Evolutionary conservation across 805 yeast genomes (phyloP).

Genomic region (Ogataea wickerhamii): DNA sequence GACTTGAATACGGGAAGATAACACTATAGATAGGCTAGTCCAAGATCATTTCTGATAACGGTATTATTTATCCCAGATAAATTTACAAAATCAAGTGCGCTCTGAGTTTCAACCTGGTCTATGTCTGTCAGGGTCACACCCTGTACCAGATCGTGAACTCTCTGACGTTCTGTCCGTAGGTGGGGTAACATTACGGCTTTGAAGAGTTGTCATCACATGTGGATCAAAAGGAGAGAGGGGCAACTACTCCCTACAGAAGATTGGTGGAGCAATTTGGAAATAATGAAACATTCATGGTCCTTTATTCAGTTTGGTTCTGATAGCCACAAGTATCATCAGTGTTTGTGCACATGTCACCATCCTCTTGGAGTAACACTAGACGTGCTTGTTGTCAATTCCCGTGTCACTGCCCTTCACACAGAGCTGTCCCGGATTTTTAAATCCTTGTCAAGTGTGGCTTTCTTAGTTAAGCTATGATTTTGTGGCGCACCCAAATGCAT

Average conservation of each 20-base stretch:
- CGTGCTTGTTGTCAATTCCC: not conserved
- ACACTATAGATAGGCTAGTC: conserved; percentile 2
- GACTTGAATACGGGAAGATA: conserved; percentile 2
- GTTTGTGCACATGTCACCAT: conserved; percentile 1
- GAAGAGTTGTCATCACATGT: too few relatives aligned
- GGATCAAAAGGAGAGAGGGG: too few relatives aligned
- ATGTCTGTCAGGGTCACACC: not conserved
- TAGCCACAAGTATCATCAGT: not conserved
- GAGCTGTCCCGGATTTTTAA: conserved; percentile 1
- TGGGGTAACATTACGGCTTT: too few relatives aligned
- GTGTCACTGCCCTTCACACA: not conserved
- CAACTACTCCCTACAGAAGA: too few relatives aligned
- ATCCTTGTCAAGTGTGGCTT: conserved; percentile 4
- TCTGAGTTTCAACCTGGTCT: conserved; percentile 1
- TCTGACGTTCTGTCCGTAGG: too few relatives aligned
- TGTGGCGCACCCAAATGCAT: not conserved
- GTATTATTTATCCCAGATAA: conserved; percentile 30
- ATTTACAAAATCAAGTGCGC: conserved; percentile 2
- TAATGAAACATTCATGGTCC: too few relatives aligned
- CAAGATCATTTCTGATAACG: not conserved
- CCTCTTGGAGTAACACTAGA: conserved; percentile 1
- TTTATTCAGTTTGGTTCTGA: too few relatives aligned
- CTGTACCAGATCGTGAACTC: not conserved
- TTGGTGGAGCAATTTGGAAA: too few relatives aligned
- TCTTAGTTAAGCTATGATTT: conserved; percentile 1